A percentile compares a stretch with the other conserved stretches of the same genome.
Conservation (phyloP, 2,329 filamentous ascomycete genomes). For the Didymella sp. region DNA sequence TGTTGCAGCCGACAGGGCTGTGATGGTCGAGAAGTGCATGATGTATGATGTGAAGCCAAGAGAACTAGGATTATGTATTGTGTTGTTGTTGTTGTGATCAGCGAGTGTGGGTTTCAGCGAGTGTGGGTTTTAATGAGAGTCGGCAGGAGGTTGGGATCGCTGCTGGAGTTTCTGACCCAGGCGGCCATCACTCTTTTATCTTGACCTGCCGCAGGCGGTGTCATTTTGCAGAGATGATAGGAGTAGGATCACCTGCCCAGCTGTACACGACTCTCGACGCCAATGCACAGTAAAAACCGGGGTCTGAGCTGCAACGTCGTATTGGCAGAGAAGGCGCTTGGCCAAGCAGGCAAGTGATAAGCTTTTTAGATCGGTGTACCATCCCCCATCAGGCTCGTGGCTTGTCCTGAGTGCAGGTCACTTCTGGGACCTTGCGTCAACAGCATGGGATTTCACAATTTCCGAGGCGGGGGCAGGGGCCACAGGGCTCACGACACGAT, state of each 20-base stretch:
- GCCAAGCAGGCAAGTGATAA: slow-evolving; percentile 15
- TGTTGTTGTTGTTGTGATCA: slow-evolving; percentile 4
- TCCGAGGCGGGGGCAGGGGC: slow-evolving; percentile 11
- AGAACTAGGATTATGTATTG: slow-evolving; percentile 12
- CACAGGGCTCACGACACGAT: slow-evolving; percentile 4
- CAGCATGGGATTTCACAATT: slow-evolving; percentile 16
- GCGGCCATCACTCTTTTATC: slow-evolving; percentile 17
- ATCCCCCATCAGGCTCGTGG: slow-evolving; percentile 10
- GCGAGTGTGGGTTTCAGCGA: slow-evolving; percentile 15
- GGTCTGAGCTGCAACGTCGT: slow-evolving; percentile 15
- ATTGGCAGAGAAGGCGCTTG: slow-evolving; percentile 14
- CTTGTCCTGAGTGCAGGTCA: slow-evolving; percentile 5
- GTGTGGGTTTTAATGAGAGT: slow-evolving; percentile 7
- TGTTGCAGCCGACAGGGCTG: slow-evolving; percentile 17
- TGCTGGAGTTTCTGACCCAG: slow-evolving; percentile 13
- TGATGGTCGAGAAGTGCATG: slow-evolving; percentile 15
- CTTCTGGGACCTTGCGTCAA: slow-evolving; percentile 7
- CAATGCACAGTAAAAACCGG: slow-evolving; percentile 13
- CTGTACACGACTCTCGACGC: slow-evolving; percentile 10
- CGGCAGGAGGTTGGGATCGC: slow-evolving; percentile 18
- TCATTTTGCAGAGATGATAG: slow-evolving; percentile 8
- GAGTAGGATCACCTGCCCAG: slow-evolving; percentile 9
- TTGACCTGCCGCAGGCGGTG: not conserved
- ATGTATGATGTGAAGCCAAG: not conserved
- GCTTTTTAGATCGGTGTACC: slow-evolving; percentile 10